Base-by-base conservation (phyloP, 1,139 yeast genomes). In the Yamadazyma diospyri region DNA sequence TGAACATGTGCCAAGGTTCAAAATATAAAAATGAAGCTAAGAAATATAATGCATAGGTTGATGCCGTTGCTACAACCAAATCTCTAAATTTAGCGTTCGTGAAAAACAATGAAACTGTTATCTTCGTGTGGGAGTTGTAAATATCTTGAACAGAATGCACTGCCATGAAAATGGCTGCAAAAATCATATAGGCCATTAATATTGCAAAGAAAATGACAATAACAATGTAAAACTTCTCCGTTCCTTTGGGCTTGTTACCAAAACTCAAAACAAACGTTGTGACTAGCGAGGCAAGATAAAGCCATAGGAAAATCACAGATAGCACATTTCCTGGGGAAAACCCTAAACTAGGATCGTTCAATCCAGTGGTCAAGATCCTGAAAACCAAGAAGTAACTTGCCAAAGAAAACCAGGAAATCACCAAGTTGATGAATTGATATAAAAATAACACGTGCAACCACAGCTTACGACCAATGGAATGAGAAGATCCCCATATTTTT, bases 211-310 rank as follows among this genome's bases (percentile, higher is more conserved):
- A 88, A 34, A 79, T 59, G 35, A 86, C 94, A 48, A 89, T 86
- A n/a, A 82, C 75, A 39, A 85, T 61, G 55, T 92, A 92, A 48
- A 87, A 84, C 47, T 67, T 69, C 42, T 84, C 86, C 0, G 97
- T 87, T 25, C 97, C 97, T 48, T 81, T 82, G 2, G 98, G 98
- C 37, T 89, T 81, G 55, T 92, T 92, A 53, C 98, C 98, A 59
- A 92, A 81, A 31, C 96, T 81, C 42, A 92, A 64, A 34, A 92
- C 89, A 58, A 92, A 92, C 12, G 95, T 87, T 2, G 96, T 83
- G 11, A 87, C 83, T n/a, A 92, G 59, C 10, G 95, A 86, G 2
- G 92, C 86, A 36, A 87, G 70, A 51, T 92, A 92, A 23, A 92
- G 62, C 97, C 97, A 92, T 12, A 89, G 60, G 52, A 92, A 83